phyloP scores from a whole-genome alignment of 768 basidiomycete species.

The Boletus bicolor region DNA sequence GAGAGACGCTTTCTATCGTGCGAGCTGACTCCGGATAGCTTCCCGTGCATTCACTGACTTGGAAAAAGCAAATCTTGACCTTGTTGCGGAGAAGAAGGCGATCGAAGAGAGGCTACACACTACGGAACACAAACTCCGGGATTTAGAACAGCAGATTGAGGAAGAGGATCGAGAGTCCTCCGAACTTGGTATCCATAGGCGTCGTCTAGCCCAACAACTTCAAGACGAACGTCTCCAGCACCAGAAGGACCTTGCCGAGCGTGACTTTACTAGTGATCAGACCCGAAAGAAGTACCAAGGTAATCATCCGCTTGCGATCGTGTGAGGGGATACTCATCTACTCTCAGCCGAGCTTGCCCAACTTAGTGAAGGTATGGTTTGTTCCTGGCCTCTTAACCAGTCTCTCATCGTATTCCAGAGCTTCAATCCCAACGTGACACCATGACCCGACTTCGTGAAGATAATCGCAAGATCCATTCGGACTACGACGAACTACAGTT shows the following conservation, averaged over 20 bases:
- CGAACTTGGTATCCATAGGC: constrained; percentile 60
- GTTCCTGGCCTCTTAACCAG: neutral
- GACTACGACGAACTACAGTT: constrained; percentile 75
- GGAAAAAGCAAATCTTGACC: constrained; percentile 55
- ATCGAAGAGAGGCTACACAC: constrained; percentile 46
- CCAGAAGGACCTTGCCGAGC: constrained; percentile 74
- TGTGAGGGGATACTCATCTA: constrained; percentile 5
- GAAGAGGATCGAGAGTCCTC: constrained; percentile 66
- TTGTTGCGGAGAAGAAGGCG: constrained; percentile 50
- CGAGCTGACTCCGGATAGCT: constrained; percentile 37
- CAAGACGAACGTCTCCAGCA: constrained; percentile 78
- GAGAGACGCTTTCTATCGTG: neutral
- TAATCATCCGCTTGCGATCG: constrained; percentile 24
- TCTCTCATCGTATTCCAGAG: constrained; percentile 40
- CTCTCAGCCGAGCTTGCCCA: constrained; percentile 68
- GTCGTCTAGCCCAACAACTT: constrained; percentile 70
- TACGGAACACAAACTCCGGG: constrained; percentile 51
- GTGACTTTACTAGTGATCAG: constrained; percentile 75
- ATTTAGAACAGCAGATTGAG: constrained; percentile 62
- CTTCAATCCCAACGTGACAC: constrained; percentile 75
- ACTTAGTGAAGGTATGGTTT: constrained; percentile 64
- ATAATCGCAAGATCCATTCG: constrained; percentile 72
- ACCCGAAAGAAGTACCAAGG: constrained; percentile 87
- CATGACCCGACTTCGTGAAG: constrained; percentile 74
- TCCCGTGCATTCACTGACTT: constrained; percentile 59